Conservation (phyloP, 345 rosid species). For the Eucalyptus pumila region DNA sequence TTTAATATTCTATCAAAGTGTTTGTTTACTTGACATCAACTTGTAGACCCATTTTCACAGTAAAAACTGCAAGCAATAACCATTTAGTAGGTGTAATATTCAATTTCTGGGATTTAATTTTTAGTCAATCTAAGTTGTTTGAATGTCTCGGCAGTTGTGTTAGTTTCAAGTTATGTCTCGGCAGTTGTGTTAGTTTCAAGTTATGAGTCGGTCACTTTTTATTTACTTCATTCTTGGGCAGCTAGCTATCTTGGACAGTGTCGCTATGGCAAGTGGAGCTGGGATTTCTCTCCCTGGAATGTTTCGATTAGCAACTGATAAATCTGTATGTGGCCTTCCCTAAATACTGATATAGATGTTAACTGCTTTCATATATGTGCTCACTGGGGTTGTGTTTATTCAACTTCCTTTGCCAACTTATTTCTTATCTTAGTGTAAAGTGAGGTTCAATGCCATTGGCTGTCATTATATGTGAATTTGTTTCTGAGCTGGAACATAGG, state of each 20-base stretch:
- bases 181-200: accelerated
- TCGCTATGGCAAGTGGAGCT: slow-evolving; percentile 71
- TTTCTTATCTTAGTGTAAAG: background rate
- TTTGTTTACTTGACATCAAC: too few species aligned
- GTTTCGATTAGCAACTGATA: slow-evolving; percentile 71
- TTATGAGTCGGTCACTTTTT: background rate
- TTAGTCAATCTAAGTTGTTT: too few species aligned
- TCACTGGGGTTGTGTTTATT: background rate
- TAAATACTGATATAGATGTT: background rate
- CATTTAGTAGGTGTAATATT: too few species aligned
- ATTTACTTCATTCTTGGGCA: slow-evolving; percentile 5
- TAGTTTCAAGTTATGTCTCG: too few species aligned
- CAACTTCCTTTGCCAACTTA: background rate
- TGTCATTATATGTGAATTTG: too few species aligned
- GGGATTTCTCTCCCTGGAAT: slow-evolving; percentile 73
- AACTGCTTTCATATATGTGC: background rate
- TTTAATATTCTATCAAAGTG: too few species aligned
- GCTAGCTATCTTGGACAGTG: slow-evolving; percentile 78
- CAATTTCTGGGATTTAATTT: too few species aligned
- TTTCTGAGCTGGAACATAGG: too few species aligned
- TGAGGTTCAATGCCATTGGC: background rate
- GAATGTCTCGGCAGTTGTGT: too few species aligned
- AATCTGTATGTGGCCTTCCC: slow-evolving; percentile 46
- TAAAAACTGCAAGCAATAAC: too few species aligned
- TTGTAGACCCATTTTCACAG: too few species aligned